These are phyloP conservation scores for Geotrichum australiense DNA, from an alignment of 1,139 yeast genomes.

Conservation along the genomic window DNA sequence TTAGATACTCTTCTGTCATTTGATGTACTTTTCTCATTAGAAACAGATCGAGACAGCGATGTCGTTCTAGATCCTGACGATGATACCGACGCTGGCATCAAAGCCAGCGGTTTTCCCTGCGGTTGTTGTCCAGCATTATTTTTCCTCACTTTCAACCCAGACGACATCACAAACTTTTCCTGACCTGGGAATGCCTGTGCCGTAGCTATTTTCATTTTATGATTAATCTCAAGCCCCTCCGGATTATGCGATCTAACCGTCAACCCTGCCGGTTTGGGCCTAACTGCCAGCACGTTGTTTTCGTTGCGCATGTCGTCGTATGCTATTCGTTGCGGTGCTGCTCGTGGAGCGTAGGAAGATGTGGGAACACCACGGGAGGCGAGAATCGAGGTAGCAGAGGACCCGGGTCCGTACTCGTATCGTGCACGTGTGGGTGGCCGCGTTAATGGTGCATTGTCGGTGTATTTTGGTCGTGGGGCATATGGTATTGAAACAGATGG, in stretches of 20 bases:
- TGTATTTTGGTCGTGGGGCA: conserved; percentile 7
- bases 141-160: conserved; percentile 16
- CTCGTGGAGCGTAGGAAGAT: conserved; percentile 5
- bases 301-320: conserved; percentile 7
- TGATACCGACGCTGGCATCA: conserved; percentile 1
- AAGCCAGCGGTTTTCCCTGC: neutral
- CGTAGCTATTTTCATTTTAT: conserved; percentile 3
- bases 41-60: neutral
- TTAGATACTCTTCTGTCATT: neutral
- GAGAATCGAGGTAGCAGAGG: conserved; percentile 12
- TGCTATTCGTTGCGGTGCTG: conserved; percentile 7
- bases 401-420: conserved; percentile 11
- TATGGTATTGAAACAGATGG: conserved; percentile 2
- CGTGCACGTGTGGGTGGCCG: conserved; percentile 2
- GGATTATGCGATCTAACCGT: conserved; percentile 10
- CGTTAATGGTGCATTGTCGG: conserved; percentile 1
- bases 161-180: conserved; percentile 14
- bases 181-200: conserved; percentile 7
- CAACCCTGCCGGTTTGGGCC: conserved; percentile 12
- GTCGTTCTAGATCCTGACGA: neutral
- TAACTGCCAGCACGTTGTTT: conserved; percentile 6
- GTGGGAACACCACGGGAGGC: conserved; percentile 10
- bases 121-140: conserved; percentile 5
- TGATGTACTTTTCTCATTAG: neutral
- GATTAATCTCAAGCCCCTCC: conserved; percentile 5